A percentile compares a stretch with the other conserved stretches of the same genome.
These are phyloP conservation scores for Pythium phragmitis DNA, from an alignment of 352 stramenopile species.

Conservation along the genomic window DNA sequence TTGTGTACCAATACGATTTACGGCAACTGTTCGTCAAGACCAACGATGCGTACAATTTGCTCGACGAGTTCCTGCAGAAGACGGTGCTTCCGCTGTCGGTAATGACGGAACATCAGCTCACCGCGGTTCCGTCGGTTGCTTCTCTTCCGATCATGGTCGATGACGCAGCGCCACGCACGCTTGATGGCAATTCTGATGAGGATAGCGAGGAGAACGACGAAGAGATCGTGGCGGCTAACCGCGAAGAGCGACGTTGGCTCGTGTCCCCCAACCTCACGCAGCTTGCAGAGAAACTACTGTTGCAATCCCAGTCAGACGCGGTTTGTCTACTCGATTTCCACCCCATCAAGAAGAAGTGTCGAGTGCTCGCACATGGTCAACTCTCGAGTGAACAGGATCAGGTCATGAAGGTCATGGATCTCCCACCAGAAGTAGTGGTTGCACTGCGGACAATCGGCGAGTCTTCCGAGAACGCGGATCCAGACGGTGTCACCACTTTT, in stretches of 20 bases:
- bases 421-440: conserved; percentile 7
- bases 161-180: neutral
- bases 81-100: conserved; percentile 31
- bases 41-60: conserved; percentile 28
- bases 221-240: conserved; percentile 19
- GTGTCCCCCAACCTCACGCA: conserved; percentile 37
- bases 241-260: conserved; percentile 32
- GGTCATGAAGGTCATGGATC: neutral
- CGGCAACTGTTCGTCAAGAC: conserved; percentile 37
- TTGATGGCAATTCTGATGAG: conserved; percentile 13
- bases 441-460: conserved; percentile 21
- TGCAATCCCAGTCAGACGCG: conserved; percentile 30
- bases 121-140: conserved; percentile 14
- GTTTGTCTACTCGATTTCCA: conserved; percentile 53
- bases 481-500: conserved; percentile 9
- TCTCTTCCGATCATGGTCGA: conserved; percentile 10
- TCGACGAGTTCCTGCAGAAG: conserved; percentile 42
- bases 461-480: neutral
- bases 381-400: neutral
- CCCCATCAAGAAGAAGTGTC: conserved; percentile 38
- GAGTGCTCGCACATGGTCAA: conserved; percentile 29
- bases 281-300: conserved; percentile 31
- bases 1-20: conserved; percentile 65
- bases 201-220: conserved; percentile 27
- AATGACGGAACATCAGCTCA: conserved; percentile 30